A percentile compares a stretch with the other conserved stretches of the same genome.
These are phyloP conservation scores for Collybia sp. DNA, from an alignment of 768 basidiomycete species.

Conservation along the genomic window DNA sequence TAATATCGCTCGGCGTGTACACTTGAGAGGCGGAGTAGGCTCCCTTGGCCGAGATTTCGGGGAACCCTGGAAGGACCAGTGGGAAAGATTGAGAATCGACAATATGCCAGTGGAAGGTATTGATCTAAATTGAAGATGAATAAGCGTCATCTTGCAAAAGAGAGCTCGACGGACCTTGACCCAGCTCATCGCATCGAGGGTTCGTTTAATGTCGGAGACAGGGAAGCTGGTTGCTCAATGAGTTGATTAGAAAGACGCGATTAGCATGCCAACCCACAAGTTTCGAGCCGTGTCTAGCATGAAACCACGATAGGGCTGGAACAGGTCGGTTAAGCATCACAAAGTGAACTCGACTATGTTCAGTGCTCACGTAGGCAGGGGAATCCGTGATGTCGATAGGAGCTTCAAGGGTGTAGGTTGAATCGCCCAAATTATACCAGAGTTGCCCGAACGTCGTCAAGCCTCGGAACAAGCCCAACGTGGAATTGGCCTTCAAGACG, in stretches of 20 bases:
- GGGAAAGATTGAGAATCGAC: conserved; percentile 83
- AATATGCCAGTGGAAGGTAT: conserved; percentile 82
- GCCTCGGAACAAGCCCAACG: conserved; percentile 67
- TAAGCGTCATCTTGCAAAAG: neutral
- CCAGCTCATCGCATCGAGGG: conserved; percentile 75
- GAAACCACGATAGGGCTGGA: conserved; percentile 67
- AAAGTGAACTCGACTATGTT: neutral
- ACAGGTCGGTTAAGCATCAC: neutral
- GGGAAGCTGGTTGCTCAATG: conserved; percentile 40
- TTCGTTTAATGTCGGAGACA: conserved; percentile 58
- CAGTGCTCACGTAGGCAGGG: conserved; percentile 56
- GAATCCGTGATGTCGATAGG: conserved; percentile 57
- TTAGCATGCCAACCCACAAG: conserved; percentile 37
- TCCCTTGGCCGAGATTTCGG: conserved; percentile 55
- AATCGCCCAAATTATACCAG: conserved; percentile 54
- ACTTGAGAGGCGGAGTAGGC: conserved; percentile 57
- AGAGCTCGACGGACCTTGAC: conserved; percentile 58
- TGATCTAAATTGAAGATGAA: conserved; percentile 38
- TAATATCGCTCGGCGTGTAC: conserved; percentile 54
- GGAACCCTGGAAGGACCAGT: conserved; percentile 54
- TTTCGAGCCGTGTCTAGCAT: conserved; percentile 81
- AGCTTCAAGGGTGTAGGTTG: conserved; percentile 49
- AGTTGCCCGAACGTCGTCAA: conserved; percentile 71
- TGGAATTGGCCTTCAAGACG: conserved; percentile 53
- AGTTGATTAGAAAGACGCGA: neutral